Evolutionary conservation across 2,329 filamentous ascomycete genomes (phyloP).

Genomic region (Claviceps pazoutovae): DNA sequence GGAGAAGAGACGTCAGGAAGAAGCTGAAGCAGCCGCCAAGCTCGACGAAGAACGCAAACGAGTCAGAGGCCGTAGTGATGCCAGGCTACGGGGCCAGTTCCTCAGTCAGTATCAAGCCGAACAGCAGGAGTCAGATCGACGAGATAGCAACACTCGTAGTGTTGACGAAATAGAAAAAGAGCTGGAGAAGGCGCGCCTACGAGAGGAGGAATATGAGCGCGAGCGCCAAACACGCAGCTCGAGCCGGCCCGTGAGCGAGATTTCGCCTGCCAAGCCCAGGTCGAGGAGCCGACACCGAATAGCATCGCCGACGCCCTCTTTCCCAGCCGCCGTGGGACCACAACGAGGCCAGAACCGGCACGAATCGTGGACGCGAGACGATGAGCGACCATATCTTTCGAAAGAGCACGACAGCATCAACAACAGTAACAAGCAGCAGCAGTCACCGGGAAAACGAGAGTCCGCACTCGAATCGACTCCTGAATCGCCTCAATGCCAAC

Average conservation of each 20-base stretch:
- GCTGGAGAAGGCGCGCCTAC: constrained; percentile 45
- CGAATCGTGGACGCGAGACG: constrained; percentile 49
- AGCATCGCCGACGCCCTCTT: constrained; percentile 1
- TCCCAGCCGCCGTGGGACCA: constrained; percentile 3
- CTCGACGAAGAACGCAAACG: constrained; percentile 53
- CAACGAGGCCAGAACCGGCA: constrained; percentile 28
- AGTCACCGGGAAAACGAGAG: constrained; percentile 19
- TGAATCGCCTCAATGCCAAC: not conserved
- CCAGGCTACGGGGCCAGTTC: constrained; percentile 65
- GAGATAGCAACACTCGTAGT: constrained; percentile 35
- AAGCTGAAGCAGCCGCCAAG: constrained; percentile 55
- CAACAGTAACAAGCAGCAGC: constrained; percentile 13
- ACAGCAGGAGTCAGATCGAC: constrained; percentile 24
- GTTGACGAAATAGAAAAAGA: constrained; percentile 61
- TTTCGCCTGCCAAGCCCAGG: constrained; percentile 8
- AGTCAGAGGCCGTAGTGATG: constrained; percentile 48
- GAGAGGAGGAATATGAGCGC: constrained; percentile 49
- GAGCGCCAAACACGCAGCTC: constrained; percentile 33
- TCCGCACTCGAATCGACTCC: constrained; percentile 13
- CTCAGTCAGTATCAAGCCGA: constrained; percentile 76
- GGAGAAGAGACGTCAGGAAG: constrained; percentile 55
- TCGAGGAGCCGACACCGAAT: constrained; percentile 12
- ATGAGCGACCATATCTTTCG: constrained; percentile 50
- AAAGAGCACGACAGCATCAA: constrained; percentile 28
- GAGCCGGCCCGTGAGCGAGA: constrained; percentile 11